These are phyloP conservation scores for Fremontodendron californicum DNA, from an alignment of 345 rosid species.

Conservation along the genomic window DNA sequence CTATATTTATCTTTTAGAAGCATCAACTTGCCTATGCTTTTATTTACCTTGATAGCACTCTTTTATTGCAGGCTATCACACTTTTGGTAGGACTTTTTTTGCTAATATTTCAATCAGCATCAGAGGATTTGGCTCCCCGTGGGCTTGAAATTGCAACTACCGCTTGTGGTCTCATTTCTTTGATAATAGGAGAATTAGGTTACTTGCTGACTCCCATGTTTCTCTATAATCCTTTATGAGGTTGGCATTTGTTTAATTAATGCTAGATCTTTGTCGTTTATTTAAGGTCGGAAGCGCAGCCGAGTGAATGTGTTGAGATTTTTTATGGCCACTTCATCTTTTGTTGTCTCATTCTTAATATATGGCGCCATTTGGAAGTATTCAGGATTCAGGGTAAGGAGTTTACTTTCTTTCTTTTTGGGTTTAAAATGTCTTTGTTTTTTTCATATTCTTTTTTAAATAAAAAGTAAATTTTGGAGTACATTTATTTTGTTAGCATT, in stretches of 20 bases:
- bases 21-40: neutral
- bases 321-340: conserved; percentile 38
- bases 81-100: conserved; percentile 24
- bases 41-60: neutral
- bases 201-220: neutral
- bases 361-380: conserved; percentile 34
- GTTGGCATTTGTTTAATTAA: conserved; percentile 3
- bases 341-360: conserved; percentile 32
- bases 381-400: conserved; percentile 40
- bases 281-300: conserved; percentile 58
- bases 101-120: neutral
- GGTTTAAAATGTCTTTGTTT: neutral
- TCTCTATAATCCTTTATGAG: conserved; percentile 4
- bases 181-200: conserved; percentile 66
- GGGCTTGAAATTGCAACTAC: conserved; percentile 31
- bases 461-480: neutral
- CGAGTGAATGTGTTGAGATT: conserved; percentile 42
- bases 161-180: conserved; percentile 37
- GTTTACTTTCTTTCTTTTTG: neutral
- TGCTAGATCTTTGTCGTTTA: conserved; percentile 7
- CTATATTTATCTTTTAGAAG: neutral
- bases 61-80: conserved; percentile 29
- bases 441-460: neutral
- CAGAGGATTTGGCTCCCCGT: conserved; percentile 14
- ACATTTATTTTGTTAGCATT: neutral